Percentiles rank a stretch among this genome's conserved stretches.
Evolutionary conservation across 495 filamentous ascomycete species (phyloP).

Genomic region (Xylaria flabelliformis): DNA sequence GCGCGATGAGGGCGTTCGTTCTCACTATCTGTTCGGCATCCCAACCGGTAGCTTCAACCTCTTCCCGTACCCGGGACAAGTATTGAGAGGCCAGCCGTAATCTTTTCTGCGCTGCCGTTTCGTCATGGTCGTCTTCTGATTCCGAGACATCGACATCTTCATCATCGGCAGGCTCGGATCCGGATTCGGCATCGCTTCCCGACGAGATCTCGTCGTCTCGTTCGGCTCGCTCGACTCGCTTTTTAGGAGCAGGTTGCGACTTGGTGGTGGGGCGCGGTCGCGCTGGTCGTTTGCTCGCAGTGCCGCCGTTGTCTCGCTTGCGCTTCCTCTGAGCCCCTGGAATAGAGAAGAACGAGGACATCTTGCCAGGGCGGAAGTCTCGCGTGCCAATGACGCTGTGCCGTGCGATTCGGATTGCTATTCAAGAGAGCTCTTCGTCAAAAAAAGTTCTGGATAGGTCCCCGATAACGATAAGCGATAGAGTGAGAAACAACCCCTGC

Average conservation of each 20-base stretch:
- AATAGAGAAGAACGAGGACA: constrained; percentile 88
- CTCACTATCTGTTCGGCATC: constrained; percentile 85
- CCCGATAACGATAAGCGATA: constrained; percentile 31
- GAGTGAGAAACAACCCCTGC: constrained; percentile 9
- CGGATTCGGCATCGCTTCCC: constrained; percentile 78
- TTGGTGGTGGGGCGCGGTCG: constrained; percentile 46
- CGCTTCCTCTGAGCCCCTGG: constrained; percentile 81
- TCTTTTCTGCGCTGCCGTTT: constrained; percentile 87
- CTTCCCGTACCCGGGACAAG: constrained; percentile 83
- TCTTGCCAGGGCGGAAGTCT: constrained; percentile 40
- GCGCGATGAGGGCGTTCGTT: constrained; percentile 1
- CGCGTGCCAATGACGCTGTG: constrained; percentile 29
- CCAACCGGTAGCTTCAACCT: constrained; percentile 80
- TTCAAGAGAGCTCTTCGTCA: constrained; percentile 34
- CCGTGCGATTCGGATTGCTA: constrained; percentile 28
- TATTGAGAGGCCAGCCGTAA: constrained; percentile 91
- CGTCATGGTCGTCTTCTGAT: constrained; percentile 63
- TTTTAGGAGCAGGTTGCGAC: constrained; percentile 58
- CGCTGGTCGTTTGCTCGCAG: constrained; percentile 18
- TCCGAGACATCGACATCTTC: constrained; percentile 50
- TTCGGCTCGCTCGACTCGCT: constrained; percentile 60
- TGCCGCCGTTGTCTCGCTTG: constrained; percentile 58
- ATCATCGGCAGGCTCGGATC: constrained; percentile 59
- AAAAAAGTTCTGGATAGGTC: constrained; percentile 32
- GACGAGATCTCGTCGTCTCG: constrained; percentile 82